phyloP scores from a whole-genome alignment of 352 stramenopile species.

The Phytophthora tentaculata region DNA sequence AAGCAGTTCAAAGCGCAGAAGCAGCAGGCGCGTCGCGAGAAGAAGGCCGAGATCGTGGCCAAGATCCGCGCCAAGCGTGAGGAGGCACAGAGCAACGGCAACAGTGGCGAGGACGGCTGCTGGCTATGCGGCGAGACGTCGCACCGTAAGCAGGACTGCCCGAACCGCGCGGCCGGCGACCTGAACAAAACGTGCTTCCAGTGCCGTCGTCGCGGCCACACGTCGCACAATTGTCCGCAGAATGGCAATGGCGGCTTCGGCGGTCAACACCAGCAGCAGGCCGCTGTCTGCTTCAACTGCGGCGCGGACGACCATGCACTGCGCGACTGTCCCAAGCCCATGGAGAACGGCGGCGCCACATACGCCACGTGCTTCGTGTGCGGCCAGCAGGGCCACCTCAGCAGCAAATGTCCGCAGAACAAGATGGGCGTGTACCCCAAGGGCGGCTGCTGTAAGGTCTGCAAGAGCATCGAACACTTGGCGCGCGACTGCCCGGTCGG shows the following conservation, averaged over 20 bases:
- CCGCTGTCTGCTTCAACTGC: conserved; percentile 88
- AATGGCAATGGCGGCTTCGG: conserved; percentile 29
- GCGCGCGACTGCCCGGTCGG: conserved; percentile 81
- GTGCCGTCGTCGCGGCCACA: conserved; percentile 82
- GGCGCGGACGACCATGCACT: conserved; percentile 73
- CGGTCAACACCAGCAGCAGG: conserved; percentile 31
- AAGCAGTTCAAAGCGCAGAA: conserved; percentile 71
- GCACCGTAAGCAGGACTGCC: conserved; percentile 84
- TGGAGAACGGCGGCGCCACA: conserved; percentile 64
- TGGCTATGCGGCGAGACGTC: conserved; percentile 76
- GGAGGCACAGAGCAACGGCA: conserved; percentile 37
- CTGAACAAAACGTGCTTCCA: conserved; percentile 86
- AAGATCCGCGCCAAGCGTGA: conserved; percentile 82
- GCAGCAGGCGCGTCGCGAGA: conserved; percentile 65
- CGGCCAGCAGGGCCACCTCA: conserved; percentile 86
- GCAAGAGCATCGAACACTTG: conserved; percentile 83
- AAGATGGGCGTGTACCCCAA: conserved; percentile 90
- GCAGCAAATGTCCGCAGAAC: conserved; percentile 86
- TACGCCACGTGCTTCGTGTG: conserved; percentile 92
- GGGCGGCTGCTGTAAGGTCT: conserved; percentile 90
- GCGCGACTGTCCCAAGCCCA: conserved; percentile 71
- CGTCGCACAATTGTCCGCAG: conserved; percentile 82
- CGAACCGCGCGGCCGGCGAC: conserved; percentile 67
- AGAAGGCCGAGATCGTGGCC: conserved; percentile 82
- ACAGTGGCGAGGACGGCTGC: conserved; percentile 49